Evolutionary conservation across 2,329 filamentous ascomycete genomes (phyloP).

Genomic region (Cytospora mali): DNA sequence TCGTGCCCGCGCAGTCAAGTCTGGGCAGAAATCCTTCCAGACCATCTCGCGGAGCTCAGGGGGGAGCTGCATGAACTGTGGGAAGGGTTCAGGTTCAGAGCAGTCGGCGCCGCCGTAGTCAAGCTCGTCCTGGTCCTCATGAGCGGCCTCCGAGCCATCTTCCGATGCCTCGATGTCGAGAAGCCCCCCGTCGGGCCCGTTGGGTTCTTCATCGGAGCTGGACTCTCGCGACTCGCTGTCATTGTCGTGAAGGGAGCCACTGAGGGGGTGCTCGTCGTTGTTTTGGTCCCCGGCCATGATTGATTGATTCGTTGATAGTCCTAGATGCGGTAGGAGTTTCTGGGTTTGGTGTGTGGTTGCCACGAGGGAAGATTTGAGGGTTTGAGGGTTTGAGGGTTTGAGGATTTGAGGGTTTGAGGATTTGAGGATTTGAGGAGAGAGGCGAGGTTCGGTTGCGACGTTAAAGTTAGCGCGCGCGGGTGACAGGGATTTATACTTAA

Average conservation of each 20-base stretch:
- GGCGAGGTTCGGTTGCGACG: conserved; percentile 5
- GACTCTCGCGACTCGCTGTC: conserved; percentile 12
- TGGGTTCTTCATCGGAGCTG: conserved; percentile 5
- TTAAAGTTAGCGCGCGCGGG: conserved; percentile 13
- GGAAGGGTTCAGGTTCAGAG: conserved; percentile 27
- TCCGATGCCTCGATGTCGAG: conserved; percentile 27
- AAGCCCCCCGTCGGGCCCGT: conserved; percentile 1
- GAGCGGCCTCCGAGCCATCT: conserved; percentile 13
- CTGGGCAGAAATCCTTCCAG: conserved; percentile 40
- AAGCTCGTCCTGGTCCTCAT: not conserved
- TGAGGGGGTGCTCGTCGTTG: conserved; percentile 14
- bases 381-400: not conserved
- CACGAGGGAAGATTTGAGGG: not conserved
- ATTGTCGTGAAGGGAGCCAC: conserved; percentile 6
- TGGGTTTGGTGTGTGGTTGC: too few species aligned
- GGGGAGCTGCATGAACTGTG: conserved; percentile 37
- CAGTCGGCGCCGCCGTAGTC: not conserved
- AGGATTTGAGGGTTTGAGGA: not conserved
- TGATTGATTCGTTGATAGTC: not conserved
- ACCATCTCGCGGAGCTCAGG: conserved; percentile 39
- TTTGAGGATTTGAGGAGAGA: not conserved
- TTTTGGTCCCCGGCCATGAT: conserved; percentile 12
- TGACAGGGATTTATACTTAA: conserved; percentile 11
- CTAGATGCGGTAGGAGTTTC: not conserved
- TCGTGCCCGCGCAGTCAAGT: conserved; percentile 34